These are phyloP conservation scores for Solanum medicagineum DNA, from an alignment of 257 asterid genomes.

Conservation along the genomic window DNA sequence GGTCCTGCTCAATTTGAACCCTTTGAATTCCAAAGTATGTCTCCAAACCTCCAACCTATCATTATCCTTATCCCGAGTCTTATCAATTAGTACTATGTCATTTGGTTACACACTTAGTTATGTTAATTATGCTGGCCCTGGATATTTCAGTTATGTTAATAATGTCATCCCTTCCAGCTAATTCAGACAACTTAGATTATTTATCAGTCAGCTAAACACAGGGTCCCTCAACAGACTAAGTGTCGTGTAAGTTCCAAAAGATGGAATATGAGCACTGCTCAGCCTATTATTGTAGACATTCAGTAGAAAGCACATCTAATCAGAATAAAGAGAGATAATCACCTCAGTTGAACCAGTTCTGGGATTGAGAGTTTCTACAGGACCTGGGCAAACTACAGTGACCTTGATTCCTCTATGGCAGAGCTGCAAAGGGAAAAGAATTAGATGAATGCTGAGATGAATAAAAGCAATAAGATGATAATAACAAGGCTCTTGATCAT, in stretches of 20 bases:
- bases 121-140: background rate
- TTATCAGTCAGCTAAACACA: background rate
- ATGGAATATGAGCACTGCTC: background rate
- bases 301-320: background rate
- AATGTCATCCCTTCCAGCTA: background rate
- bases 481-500: background rate
- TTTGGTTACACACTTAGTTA: background rate
- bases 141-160: background rate
- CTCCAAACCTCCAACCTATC: too few relatives aligned
- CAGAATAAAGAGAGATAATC: conserved; percentile 1
- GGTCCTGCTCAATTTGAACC: too few relatives aligned
- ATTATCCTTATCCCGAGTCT: too few relatives aligned
- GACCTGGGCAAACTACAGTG: conserved; percentile 93
- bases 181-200: background rate
- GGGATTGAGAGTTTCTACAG: conserved; percentile 59
- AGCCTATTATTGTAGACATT: background rate
- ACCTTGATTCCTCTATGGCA: conserved; percentile 77
- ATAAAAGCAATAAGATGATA: background rate
- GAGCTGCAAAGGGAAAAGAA: conserved; percentile 40
- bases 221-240: background rate
- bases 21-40: too few relatives aligned
- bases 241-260: background rate
- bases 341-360: conserved; percentile 64
- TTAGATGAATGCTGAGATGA: background rate
- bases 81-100: background rate